Percentiles rank a stretch among this genome's conserved stretches.
Conservation (phyloP, 106 monocot genomes). For the Dioscorea alata region DNA sequence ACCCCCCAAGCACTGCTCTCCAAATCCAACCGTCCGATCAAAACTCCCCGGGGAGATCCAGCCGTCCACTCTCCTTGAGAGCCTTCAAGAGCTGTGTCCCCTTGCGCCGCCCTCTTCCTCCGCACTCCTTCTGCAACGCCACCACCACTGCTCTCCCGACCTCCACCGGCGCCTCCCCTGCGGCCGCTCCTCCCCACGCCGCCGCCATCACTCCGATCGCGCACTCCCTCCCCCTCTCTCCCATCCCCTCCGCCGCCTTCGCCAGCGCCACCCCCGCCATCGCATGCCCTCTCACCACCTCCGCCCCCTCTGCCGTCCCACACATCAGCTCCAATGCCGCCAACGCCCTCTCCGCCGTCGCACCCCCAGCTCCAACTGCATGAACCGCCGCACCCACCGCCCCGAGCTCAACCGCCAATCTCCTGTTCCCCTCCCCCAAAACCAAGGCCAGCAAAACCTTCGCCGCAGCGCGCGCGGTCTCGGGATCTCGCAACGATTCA, state of each 20-base stretch:
- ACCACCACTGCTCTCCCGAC: slow-evolving; percentile 62
- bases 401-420: slow-evolving; percentile 57
- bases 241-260: slow-evolving; percentile 54
- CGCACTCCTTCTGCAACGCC: slow-evolving; percentile 93
- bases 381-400: slow-evolving; percentile 44
- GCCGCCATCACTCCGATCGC: slow-evolving; percentile 78
- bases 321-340: slow-evolving; percentile 76
- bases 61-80: slow-evolving; percentile 56
- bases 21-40: background rate
- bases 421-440: slow-evolving; percentile 55
- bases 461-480: slow-evolving; percentile 55
- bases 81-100: slow-evolving; percentile 61
- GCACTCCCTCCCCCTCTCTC: slow-evolving; percentile 79
- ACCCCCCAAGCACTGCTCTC: no score
- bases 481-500: slow-evolving; percentile 37
- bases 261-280: slow-evolving; percentile 35
- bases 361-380: slow-evolving; percentile 13
- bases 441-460: slow-evolving; percentile 75
- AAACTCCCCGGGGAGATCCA: slow-evolving; percentile 35
- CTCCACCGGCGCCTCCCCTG: slow-evolving; percentile 43
- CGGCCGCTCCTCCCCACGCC: slow-evolving; percentile 41
- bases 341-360: slow-evolving; percentile 56
- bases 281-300: slow-evolving; percentile 37
- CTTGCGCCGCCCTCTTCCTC: slow-evolving; percentile 66
- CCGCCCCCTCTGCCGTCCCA: slow-evolving; percentile 65